Conservation (phyloP, 495 filamentous ascomycete genomes). For the Cetradonia linearis region DNA sequence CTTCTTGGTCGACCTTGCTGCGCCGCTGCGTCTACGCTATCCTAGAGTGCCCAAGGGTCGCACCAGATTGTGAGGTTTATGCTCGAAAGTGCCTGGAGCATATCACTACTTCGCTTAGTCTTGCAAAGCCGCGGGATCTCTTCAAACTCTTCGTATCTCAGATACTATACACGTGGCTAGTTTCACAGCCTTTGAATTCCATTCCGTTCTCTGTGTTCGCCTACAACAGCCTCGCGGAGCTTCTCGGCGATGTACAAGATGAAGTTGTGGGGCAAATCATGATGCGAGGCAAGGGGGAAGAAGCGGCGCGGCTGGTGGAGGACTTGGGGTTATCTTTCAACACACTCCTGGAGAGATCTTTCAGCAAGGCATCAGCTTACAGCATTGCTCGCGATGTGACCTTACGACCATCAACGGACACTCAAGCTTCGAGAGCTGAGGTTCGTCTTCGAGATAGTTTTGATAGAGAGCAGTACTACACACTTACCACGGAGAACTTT, state of each 20-base stretch:
- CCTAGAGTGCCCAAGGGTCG: conserved; percentile 71
- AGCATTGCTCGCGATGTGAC: conserved; percentile 69
- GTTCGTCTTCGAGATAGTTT: conserved; percentile 56
- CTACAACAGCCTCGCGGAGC: conserved; percentile 56
- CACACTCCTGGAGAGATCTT: conserved; percentile 55
- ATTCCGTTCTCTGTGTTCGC: conserved; percentile 79
- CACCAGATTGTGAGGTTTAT: conserved; percentile 52
- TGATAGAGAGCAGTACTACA: conserved; percentile 52
- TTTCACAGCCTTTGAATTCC: conserved; percentile 47
- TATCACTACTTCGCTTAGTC: conserved; percentile 53
- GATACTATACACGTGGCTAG: conserved; percentile 86
- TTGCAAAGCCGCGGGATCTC: conserved; percentile 53
- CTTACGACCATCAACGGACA: conserved; percentile 41
- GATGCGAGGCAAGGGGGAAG: conserved; percentile 65
- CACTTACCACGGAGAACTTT: conserved; percentile 56
- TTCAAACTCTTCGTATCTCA: conserved; percentile 88
- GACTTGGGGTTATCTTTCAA: conserved; percentile 43
- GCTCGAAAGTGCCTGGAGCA: conserved; percentile 58
- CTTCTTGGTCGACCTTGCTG: conserved; percentile 68
- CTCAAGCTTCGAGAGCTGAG: conserved; percentile 53
- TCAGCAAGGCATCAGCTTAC: conserved; percentile 76
- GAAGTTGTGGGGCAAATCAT: conserved; percentile 75
- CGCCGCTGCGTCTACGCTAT: conserved; percentile 83
- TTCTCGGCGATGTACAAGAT: conserved; percentile 62
- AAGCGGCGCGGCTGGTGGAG: conserved; percentile 46